phyloP scores from a whole-genome alignment of 768 basidiomycete species.

The Amanita fuliginea region DNA sequence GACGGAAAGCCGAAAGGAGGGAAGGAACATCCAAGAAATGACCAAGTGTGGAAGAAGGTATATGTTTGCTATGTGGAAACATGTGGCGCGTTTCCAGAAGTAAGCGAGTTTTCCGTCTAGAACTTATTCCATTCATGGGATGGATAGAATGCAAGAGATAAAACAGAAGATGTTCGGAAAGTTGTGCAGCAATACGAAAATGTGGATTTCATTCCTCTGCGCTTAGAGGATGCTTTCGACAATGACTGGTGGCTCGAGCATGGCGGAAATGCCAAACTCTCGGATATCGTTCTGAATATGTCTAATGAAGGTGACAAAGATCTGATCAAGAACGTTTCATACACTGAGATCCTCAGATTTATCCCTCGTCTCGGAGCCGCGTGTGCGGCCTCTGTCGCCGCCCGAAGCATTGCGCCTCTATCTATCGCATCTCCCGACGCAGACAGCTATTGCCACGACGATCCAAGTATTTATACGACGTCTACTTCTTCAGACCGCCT shows the following conservation, averaged over 20 bases:
- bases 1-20: slow-evolving; percentile 35
- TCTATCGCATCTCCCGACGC: slow-evolving; percentile 60
- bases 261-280: slow-evolving; percentile 18
- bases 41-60: slow-evolving; percentile 50
- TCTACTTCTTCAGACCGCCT: slow-evolving; percentile 60
- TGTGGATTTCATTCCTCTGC: slow-evolving; percentile 50
- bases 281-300: slow-evolving; percentile 34
- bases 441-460: slow-evolving; percentile 52
- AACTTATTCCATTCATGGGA: slow-evolving; percentile 7
- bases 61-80: slow-evolving; percentile 63
- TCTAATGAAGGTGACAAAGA: slow-evolving; percentile 36
- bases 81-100: slow-evolving; percentile 48
- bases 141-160: slow-evolving; percentile 37
- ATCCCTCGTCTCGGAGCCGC: slow-evolving; percentile 16
- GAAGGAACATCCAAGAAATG: slow-evolving; percentile 53
- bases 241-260: slow-evolving; percentile 49
- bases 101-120: slow-evolving; percentile 22
- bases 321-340: neutral
- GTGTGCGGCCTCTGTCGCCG: slow-evolving; percentile 14
- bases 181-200: slow-evolving; percentile 30
- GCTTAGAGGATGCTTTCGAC: slow-evolving; percentile 70
- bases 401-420: slow-evolving; percentile 31
- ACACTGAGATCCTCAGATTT: slow-evolving; percentile 16
- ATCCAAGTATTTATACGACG: slow-evolving; percentile 52
- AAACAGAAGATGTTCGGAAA: slow-evolving; percentile 37